phyloP scores from a whole-genome alignment of 257 asterid species.

The Nicotiana noctiflora region DNA sequence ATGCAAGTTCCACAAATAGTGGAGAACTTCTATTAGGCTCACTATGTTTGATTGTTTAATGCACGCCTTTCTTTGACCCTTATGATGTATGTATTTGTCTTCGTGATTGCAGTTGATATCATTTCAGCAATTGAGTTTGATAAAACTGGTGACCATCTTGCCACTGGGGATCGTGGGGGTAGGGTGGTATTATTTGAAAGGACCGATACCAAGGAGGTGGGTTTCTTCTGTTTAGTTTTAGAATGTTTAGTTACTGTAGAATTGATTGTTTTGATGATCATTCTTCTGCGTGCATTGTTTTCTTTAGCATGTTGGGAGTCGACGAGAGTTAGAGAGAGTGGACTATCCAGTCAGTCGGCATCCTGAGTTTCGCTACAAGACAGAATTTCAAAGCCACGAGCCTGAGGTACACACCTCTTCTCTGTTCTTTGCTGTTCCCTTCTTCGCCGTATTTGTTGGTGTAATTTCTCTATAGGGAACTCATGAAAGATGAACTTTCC shows the following conservation, averaged over 20 bases:
- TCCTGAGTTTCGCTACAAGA: conserved; percentile 95
- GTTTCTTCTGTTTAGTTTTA: conserved; percentile 8
- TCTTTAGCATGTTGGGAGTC: conserved; percentile 62
- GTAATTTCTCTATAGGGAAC: background rate
- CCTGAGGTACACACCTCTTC: conserved; percentile 69
- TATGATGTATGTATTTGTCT: background rate
- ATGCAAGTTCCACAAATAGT: background rate
- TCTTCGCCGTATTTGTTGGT: background rate
- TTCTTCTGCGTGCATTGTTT: background rate
- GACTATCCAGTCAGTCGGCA: conserved; percentile 65
- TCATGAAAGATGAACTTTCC: conserved; percentile 3
- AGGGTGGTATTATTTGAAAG: conserved; percentile 57
- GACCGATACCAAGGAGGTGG: conserved; percentile 45
- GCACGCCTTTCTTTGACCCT: background rate
- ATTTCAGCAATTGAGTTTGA: conserved; percentile 66
- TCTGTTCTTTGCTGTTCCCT: background rate
- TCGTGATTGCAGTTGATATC: conserved; percentile 59
- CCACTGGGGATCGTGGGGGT: conserved; percentile 64
- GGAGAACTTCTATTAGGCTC: background rate
- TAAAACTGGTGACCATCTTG: conserved; percentile 57
- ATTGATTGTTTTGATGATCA: background rate
- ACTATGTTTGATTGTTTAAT: background rate
- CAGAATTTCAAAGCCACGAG: conserved; percentile 99
- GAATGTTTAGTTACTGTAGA: background rate
- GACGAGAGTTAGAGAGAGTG: conserved; percentile 72